Conservation (phyloP, 805 yeast genomes). For the Sugiyamaella qingdaonensis region DNA sequence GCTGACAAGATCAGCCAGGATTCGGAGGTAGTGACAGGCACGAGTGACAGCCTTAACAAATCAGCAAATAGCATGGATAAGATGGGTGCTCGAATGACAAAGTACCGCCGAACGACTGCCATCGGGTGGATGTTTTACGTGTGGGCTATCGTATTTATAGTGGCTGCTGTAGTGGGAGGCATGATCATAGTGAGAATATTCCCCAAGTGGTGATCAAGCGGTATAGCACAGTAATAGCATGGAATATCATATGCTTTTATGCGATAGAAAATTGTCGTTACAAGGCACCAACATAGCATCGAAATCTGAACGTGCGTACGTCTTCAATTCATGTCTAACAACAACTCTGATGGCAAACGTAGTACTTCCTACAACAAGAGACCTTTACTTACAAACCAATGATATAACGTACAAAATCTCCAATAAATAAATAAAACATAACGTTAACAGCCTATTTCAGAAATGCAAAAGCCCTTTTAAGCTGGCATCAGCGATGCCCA, state of each 20-base stretch:
- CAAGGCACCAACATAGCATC: too few relatives aligned
- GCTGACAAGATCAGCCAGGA: slow-evolving; percentile 37
- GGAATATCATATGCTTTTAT: not conserved
- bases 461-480: not conserved
- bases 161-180: slow-evolving; percentile 30
- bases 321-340: too few relatives aligned
- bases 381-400: not conserved
- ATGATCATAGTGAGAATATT: slow-evolving; percentile 35
- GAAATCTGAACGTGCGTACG: too few relatives aligned
- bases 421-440: not conserved
- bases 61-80: slow-evolving; percentile 33
- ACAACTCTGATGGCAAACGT: too few relatives aligned
- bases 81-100: slow-evolving; percentile 33
- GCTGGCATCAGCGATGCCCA: slow-evolving; percentile 4
- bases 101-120: slow-evolving; percentile 34
- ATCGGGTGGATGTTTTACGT: slow-evolving; percentile 41
- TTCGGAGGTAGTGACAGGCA: slow-evolving; percentile 30
- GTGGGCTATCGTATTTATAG: slow-evolving; percentile 33
- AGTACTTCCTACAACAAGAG: too few relatives aligned
- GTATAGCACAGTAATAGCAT: not conserved
- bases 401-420: not conserved
- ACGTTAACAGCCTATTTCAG: not conserved
- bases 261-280: not conserved
- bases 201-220: slow-evolving; percentile 32
- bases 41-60: slow-evolving; percentile 34